phyloP scores from a whole-genome alignment of 2,329 filamentous ascomycete species.

The Xylariaceae sp. region DNA sequence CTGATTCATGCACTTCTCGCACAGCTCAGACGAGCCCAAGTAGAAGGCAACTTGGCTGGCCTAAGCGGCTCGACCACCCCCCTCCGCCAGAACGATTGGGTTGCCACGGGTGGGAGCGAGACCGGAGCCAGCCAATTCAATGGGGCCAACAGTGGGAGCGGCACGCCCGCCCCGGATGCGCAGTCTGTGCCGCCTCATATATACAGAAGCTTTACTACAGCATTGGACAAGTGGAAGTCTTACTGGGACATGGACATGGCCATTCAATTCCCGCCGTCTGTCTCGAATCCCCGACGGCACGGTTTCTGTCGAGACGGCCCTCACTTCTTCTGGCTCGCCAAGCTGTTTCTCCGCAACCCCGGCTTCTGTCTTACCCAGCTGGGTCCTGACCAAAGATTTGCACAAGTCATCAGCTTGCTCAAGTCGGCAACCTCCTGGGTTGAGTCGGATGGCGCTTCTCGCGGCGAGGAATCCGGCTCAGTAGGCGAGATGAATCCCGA shows the following conservation, averaged over 20 bases:
- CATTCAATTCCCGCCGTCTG: conserved; percentile 57
- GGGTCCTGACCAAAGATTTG: conserved; percentile 54
- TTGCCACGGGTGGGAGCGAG: conserved; percentile 38
- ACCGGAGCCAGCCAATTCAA: conserved; percentile 37
- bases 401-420: conserved; percentile 54
- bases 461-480: conserved; percentile 63
- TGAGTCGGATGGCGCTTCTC: conserved; percentile 55
- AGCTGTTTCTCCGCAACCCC: conserved; percentile 57
- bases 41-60: conserved; percentile 35
- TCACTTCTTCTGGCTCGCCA: conserved; percentile 69
- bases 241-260: conserved; percentile 67
- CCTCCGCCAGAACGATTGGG: conserved; percentile 54
- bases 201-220: conserved; percentile 45
- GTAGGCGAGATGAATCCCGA: conserved; percentile 63
- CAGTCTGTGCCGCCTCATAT: conserved; percentile 40
- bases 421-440: conserved; percentile 58
- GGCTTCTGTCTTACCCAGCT: conserved; percentile 48
- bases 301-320: conserved; percentile 68
- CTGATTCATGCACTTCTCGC: conserved; percentile 64
- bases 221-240: conserved; percentile 66
- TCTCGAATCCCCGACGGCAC: conserved; percentile 51
- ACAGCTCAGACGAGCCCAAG: conserved; percentile 46
- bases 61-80: conserved; percentile 47
- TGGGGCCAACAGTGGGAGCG: conserved; percentile 40
- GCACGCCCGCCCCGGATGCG: conserved; percentile 39